Conservation (phyloP, 768 basidiomycete species). For the Scleroderma citrinum region DNA sequence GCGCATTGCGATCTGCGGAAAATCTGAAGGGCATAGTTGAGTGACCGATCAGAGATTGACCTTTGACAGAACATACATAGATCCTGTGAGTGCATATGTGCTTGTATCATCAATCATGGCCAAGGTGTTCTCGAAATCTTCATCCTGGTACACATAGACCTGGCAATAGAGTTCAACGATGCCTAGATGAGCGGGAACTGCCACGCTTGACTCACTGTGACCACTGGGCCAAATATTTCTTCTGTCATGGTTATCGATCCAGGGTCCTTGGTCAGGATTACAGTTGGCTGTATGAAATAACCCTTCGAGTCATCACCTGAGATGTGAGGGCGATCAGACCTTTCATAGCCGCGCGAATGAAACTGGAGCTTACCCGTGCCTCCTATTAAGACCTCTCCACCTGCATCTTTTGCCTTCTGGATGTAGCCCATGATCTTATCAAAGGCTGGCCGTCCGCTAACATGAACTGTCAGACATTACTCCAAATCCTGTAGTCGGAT, state of each 20-base stretch:
- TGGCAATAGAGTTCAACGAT: slow-evolving; percentile 22
- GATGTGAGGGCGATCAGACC: neutral
- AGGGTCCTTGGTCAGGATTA: slow-evolving; percentile 90
- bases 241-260: slow-evolving; percentile 84
- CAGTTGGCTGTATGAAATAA: slow-evolving; percentile 90
- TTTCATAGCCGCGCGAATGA: neutral
- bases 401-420: slow-evolving; percentile 78
- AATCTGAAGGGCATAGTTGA: slow-evolving; percentile 47
- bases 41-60: slow-evolving; percentile 7
- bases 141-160: slow-evolving; percentile 88
- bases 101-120: slow-evolving; percentile 84
- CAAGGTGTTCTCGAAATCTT: slow-evolving; percentile 78
- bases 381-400: slow-evolving; percentile 86
- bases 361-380: slow-evolving; percentile 54
- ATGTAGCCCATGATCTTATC: slow-evolving; percentile 84
- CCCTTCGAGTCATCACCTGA: slow-evolving; percentile 85
- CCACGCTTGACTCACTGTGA: slow-evolving; percentile 55
- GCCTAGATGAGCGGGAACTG: neutral
- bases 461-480: neutral
- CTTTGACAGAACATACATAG: slow-evolving; percentile 56
- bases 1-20: slow-evolving; percentile 71
- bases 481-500: neutral
- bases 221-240: slow-evolving; percentile 95
- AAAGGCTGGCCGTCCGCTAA: slow-evolving; percentile 77
- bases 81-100: slow-evolving; percentile 88